Base-by-base conservation (phyloP, 2,329 filamentous ascomycete species). In the Neofusicoccum sp. region DNA sequence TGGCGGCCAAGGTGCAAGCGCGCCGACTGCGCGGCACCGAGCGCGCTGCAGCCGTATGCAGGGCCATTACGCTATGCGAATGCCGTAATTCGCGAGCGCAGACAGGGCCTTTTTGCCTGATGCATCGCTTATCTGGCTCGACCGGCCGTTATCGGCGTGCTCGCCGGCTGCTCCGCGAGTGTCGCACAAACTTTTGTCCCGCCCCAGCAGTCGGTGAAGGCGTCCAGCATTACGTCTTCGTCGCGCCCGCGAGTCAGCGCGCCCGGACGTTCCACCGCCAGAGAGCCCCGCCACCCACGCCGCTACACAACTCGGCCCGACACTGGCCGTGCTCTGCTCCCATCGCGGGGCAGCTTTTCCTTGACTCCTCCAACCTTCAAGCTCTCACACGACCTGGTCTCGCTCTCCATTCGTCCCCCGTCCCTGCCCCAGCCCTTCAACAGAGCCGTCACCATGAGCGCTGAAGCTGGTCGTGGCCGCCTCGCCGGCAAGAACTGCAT, bases 401-500 rank as follows among this genome's bases (percentile, higher is more conserved):
- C 26, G 26, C 28, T 33, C 4, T 2, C 45, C 45, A 49, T 7
- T 5, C 30, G n/a, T 34, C 45, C n/a, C 53, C 68, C 63, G 44
- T 54, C 41, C 47, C 34, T 45, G 48, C 36, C 33, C 16, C 11
- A 14, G 41, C 60, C 60, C 43, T 51, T 58, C 51, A 60, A 60
- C 48, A 62, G 34, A 60, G 40, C 60, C 31, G 69, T 74, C 70
- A 73, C 70, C 67, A 76, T 76, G 74, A 71, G 69, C 20, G 60
- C 49, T 47, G 36, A 62, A 60, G 40, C 48, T 48, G 41, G 67
- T 45, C 66, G 66, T 56, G 75, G 75, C 65, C 82, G 85, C 69
- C 79, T 89, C 59, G 79, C 83, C 65, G 84, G 84, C 73, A 89
- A 88, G 76, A 88, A 86, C 76, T 84, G 84, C 73, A 80, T 96